Evolutionary conservation across 345 rosid species (phyloP).

Genomic region (Brassica carinata): DNA sequence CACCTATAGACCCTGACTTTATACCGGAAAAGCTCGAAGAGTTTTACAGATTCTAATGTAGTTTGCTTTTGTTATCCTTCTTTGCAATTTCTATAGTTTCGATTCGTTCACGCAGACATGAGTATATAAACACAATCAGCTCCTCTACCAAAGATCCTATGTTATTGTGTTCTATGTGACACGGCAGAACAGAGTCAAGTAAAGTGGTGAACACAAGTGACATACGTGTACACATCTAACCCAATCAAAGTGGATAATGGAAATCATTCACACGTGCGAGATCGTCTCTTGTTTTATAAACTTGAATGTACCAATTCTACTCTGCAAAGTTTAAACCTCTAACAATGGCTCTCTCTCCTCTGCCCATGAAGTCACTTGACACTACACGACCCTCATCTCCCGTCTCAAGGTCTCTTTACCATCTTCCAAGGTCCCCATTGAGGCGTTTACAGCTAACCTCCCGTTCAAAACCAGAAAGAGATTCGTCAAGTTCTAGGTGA

Average conservation of each 20-base stretch:
- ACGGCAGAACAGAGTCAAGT: background rate
- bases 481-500: conserved; percentile 33
- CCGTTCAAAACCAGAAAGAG: conserved; percentile 18
- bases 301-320: background rate
- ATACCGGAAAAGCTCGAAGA: conserved; percentile 40
- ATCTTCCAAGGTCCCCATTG: conserved; percentile 22
- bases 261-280: conserved; percentile 33
- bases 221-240: conserved; percentile 26
- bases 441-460: conserved; percentile 30
- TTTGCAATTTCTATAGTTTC: background rate
- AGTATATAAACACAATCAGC: background rate
- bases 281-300: conserved; percentile 1
- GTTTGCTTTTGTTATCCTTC: background rate
- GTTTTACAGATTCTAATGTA: conserved; percentile 19
- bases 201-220: conserved; percentile 18
- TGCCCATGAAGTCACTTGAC: conserved; percentile 32
- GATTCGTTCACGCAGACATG: background rate
- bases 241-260: conserved; percentile 37
- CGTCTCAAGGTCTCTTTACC: conserved; percentile 17
- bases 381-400: conserved; percentile 26
- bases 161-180: background rate
- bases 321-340: conserved; percentile 14
- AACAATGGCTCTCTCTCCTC: conserved; percentile 39
- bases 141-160: background rate
- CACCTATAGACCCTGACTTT: conserved; percentile 54